phyloP scores from a whole-genome alignment of 2,329 filamentous ascomycete species.

The Colletotrichum musicola region DNA sequence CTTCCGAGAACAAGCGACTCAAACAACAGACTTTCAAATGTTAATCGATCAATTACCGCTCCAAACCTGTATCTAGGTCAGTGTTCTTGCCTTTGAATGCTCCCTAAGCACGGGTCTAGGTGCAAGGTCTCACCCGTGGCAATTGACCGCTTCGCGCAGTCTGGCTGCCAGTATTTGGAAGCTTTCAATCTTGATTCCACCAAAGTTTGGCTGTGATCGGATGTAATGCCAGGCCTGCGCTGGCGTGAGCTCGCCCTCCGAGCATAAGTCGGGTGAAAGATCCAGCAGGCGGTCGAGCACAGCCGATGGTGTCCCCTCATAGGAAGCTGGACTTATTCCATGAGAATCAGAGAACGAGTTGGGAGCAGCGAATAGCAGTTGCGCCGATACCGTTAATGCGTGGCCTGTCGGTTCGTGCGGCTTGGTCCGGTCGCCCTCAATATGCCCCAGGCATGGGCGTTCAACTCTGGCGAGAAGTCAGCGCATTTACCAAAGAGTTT shows the following conservation, averaged over 20 bases:
- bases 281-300: conserved; percentile 44
- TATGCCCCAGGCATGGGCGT: conserved; percentile 45
- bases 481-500: too few relatives aligned
- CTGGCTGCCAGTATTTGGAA: conserved; percentile 45
- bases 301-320: conserved; percentile 35
- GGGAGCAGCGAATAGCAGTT: conserved; percentile 32
- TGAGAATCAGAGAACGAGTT: neutral
- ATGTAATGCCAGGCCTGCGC: conserved; percentile 54
- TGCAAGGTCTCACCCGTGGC: conserved; percentile 47
- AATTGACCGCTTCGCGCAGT: conserved; percentile 49
- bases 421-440: conserved; percentile 44
- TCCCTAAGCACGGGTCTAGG: neutral
- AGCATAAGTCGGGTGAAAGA: conserved; percentile 42
- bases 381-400: conserved; percentile 44
- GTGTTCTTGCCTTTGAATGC: too few relatives aligned
- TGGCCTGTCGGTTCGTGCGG: conserved; percentile 45
- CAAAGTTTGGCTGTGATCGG: conserved; percentile 48
- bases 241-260: conserved; percentile 54
- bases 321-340: neutral
- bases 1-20: conserved; percentile 5
- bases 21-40: conserved; percentile 21
- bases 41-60: conserved; percentile 13
- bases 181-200: conserved; percentile 44
- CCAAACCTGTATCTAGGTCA: conserved; percentile 20
- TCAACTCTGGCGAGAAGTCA: conserved; percentile 43